Evolutionary conservation across 2,329 filamentous ascomycete genomes (phyloP), one percentile per base, ranked within the genome.

Genomic region (Diatrype stigma): DNA sequence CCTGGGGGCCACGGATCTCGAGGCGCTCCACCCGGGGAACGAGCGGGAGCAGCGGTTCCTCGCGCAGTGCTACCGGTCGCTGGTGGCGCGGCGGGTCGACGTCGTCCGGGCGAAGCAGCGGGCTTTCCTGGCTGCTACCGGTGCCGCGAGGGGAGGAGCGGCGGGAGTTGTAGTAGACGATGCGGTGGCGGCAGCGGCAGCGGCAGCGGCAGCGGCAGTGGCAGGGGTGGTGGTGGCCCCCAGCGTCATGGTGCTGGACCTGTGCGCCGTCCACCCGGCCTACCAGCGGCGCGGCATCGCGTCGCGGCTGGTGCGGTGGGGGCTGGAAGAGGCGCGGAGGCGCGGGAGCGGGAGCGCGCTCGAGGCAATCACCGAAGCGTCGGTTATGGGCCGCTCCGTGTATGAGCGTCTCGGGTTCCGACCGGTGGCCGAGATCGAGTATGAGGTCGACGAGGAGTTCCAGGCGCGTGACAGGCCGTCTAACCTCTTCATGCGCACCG

Each of bases 201-300:
- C n/a, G n/a, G n/a, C n/a, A n/a, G n/a, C n/a, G n/a, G n/a, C n/a
- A n/a, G n/a, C n/a, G n/a, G n/a, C n/a, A n/a, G n/a, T n/a, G n/a
- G n/a, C n/a, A n/a, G n/a, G n/a, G n/a, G n/a, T n/a, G n/a, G n/a
- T n/a, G n/a, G n/a, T n/a, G n/a, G n/a, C n/a, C n/a, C n/a, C n/a
- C n/a, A n/a, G n/a, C n/a, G n/a, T 76, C 2, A 73, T 82, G 60
- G 72, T 72, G 1, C 67, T 84, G 49, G 74, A 79, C 49, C 54
- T 78, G 2, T 80, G 78, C 52, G 74, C 67, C 16, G 79, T 82
- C 5, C 71, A 82, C 52, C 80, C 80, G 1, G 66, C 60, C 0
- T 80, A 75, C 50, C 81, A 84, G 59, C 68, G 79, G 11, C 62
- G 61, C n/a, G 75, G 77, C 0, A 69, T 78, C 48, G 77, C 75